These are phyloP conservation scores for Naganishia sp. DNA, from an alignment of 1,284 basidiomycete species.

Conservation along the genomic window DNA sequence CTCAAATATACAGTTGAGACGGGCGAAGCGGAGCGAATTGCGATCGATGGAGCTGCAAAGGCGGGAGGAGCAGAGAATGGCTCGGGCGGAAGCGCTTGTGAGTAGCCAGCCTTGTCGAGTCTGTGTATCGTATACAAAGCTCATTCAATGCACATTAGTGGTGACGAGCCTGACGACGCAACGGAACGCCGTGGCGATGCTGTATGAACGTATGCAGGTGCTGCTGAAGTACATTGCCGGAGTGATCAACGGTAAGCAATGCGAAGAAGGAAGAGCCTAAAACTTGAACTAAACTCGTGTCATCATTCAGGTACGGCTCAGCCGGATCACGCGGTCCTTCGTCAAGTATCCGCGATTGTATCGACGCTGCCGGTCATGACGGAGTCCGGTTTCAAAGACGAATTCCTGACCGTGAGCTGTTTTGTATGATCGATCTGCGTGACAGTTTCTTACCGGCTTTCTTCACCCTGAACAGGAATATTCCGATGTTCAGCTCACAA, in stretches of 20 bases:
- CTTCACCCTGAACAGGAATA: constrained; percentile 69
- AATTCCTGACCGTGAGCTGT: constrained; percentile 73
- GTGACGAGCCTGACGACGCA: constrained; percentile 86
- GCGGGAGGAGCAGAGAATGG: constrained; percentile 66
- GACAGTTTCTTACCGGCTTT: too few relatives aligned
- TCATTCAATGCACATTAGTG: constrained; percentile 59
- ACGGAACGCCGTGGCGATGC: constrained; percentile 91
- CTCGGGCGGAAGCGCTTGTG: constrained; percentile 66
- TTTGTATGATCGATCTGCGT: neutral
- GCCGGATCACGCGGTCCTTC: constrained; percentile 76
- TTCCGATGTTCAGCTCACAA: constrained; percentile 89
- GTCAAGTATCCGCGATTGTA: constrained; percentile 80
- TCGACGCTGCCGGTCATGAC: constrained; percentile 83
- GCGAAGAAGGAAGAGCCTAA: neutral
- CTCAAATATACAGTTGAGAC: constrained; percentile 81
- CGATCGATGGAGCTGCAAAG: constrained; percentile 91
- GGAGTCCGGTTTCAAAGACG: constrained; percentile 72
- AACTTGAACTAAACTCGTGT: neutral
- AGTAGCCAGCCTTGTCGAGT: constrained; percentile 34
- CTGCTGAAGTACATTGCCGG: constrained; percentile 78
- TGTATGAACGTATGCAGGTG: constrained; percentile 82
- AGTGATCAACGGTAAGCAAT: constrained; percentile 66
- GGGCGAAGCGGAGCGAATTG: constrained; percentile 96
- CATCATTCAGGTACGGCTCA: constrained; percentile 60
- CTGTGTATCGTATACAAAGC: neutral